Conservation (phyloP, 2,329 filamentous ascomycete genomes). For the Phyllosticta paracitricarpa region DNA sequence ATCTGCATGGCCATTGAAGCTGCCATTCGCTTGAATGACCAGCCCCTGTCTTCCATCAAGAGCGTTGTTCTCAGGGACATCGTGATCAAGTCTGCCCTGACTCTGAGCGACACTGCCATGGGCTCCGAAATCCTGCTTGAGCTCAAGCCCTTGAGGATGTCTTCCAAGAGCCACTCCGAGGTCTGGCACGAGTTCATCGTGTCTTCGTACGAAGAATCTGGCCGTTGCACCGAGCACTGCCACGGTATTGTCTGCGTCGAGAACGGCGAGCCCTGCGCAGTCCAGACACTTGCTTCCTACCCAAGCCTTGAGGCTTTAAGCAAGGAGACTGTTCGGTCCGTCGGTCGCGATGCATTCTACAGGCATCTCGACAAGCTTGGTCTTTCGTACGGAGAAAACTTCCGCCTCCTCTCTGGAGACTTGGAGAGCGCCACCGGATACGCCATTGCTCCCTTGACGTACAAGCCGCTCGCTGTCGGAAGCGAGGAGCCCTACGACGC, state of each 20-base stretch:
- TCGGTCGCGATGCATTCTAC: not conserved
- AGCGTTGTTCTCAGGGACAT: slow-evolving; percentile 13
- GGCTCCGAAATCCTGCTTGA: not conserved
- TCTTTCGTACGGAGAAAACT: not conserved
- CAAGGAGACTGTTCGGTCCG: not conserved
- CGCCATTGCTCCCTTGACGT: not conserved
- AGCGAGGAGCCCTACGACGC: not conserved
- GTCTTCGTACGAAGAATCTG: not conserved
- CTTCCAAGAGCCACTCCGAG: slow-evolving; percentile 2
- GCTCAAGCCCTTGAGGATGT: not conserved
- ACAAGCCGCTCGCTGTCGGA: not conserved
- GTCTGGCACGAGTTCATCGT: not conserved
- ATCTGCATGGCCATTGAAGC: slow-evolving; percentile 29
- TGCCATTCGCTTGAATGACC: not conserved
- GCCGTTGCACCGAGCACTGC: not conserved
- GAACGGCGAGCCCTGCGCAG: not conserved
- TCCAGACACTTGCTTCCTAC: not conserved
- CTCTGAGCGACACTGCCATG: not conserved
- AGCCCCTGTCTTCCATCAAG: slow-evolving; percentile 12
- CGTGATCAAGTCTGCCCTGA: not conserved
- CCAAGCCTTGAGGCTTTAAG: not conserved
- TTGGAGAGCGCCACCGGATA: not conserved
- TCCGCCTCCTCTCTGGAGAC: not conserved
- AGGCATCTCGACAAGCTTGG: not conserved
- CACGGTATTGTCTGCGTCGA: slow-evolving; percentile 1